Evolutionary conservation across 2,329 filamentous ascomycete species (phyloP), one percentile per base, ranked within the genome.

Genomic region (Pestalotiopsis sp.): DNA sequence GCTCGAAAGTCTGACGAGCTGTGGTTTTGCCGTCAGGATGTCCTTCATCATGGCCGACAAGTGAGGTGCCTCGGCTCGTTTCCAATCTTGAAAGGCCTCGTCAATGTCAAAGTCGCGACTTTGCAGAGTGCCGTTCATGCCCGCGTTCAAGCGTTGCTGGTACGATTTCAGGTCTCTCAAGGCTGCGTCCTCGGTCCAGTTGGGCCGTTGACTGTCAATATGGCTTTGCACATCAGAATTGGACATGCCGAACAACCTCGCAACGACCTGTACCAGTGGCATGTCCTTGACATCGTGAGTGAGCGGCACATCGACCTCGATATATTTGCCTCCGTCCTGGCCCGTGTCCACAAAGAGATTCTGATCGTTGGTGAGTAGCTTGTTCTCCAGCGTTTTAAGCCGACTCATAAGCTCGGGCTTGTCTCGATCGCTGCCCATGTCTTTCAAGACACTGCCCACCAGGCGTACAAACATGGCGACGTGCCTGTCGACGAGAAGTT

Each of bases 271-370:
- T 35, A 97, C 96, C 81, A 98, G 87, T 48, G 91, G 91, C 96
- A 99, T 99, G 77, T 99, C 96, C 80, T 96, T 97, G 76, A 98
- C 91, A 79, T 98, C 93, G 79, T 97, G 93, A 75, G 90, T 96
- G 68, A 97, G 83, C 11, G 95, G 94, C 2, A 94, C 88, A 67
- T 92, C 86, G 24, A 95, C 92, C 78, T 98, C 95, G 70, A 96
- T 86, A 9, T 91, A 92, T 61, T 88, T 88, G 44, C 89, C 83
- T 60, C 85, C 84, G 66, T 87, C 85, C 74, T 88, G 86, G 61
- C 85, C 85, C 62, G 86, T 85, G 72, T 87, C 85, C 20, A 90
- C 85, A 60, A 89, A 89, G 64, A 99, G 85, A 77, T 98, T 94
- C 79, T 97, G 94, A 75, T 98, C 95, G 78, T 98, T 96, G 64